phyloP scores from a whole-genome alignment of 257 asterid genomes.

The Petunia axillaris region DNA sequence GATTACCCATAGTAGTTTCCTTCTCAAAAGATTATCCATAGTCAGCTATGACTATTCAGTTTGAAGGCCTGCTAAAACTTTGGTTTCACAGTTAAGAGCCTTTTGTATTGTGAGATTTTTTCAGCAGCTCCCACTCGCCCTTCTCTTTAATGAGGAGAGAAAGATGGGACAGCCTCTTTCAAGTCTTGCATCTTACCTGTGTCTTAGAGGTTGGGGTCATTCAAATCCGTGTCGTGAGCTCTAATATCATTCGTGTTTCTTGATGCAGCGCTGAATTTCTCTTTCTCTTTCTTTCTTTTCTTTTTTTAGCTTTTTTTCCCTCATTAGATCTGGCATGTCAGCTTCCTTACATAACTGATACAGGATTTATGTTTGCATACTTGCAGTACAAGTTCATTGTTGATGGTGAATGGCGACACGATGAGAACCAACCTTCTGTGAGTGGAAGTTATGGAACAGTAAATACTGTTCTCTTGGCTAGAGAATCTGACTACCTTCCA shows the following conservation, averaged over 20 bases:
- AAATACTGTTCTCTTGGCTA: conserved; percentile 73
- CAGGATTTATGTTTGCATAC: conserved; percentile 11
- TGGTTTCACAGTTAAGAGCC: conserved; percentile 8
- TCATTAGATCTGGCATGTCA: neutral
- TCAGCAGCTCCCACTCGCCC: neutral
- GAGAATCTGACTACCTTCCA: conserved; percentile 59
- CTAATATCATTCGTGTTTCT: conserved; percentile 10
- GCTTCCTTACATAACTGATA: neutral
- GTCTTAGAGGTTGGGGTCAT: conserved; percentile 9
- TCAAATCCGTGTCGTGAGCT: conserved; percentile 6
- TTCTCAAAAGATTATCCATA: neutral
- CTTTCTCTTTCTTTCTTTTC: neutral
- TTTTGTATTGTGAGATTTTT: neutral
- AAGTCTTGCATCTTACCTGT: conserved; percentile 1
- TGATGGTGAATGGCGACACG: conserved; percentile 98
- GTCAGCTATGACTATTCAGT: neutral
- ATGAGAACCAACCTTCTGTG: conserved; percentile 75
- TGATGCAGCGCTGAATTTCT: conserved; percentile 2
- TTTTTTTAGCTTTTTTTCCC: neutral
- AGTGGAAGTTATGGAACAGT: conserved; percentile 74
- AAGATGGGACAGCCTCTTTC: neutral
- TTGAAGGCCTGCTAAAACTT: neutral
- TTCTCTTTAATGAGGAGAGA: conserved; percentile 14
- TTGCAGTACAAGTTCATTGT: conserved; percentile 92
- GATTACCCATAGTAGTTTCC: neutral